A percentile compares a stretch with the other conserved stretches of the same genome.
Conservation (phyloP, 2,329 filamentous ascomycete genomes). For the Botrytis cinerea region DNA sequence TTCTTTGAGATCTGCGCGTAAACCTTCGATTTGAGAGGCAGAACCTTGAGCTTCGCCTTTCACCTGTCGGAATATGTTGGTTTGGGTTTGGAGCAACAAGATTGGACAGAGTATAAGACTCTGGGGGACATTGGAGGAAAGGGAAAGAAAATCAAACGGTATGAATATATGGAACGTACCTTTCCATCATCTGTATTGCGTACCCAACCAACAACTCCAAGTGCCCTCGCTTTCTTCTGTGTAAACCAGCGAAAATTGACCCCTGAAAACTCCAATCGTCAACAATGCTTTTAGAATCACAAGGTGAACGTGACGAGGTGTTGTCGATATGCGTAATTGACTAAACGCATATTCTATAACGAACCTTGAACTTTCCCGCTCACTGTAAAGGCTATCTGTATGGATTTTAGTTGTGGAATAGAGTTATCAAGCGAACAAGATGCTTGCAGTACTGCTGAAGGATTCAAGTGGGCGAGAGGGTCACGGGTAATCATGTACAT, state of each 20-base stretch:
- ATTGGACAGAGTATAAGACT: too few species aligned
- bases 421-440: background rate
- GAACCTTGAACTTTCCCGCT: constrained; percentile 17
- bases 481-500: background rate
- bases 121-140: background rate
- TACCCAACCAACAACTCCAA: constrained; percentile 61
- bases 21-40: constrained; percentile 62
- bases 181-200: constrained; percentile 59
- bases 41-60: constrained; percentile 85
- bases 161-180: constrained; percentile 41
- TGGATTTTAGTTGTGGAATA: background rate
- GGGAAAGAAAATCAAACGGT: background rate
- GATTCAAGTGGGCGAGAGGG: background rate
- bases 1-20: constrained; percentile 72
- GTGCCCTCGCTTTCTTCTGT: constrained; percentile 52
- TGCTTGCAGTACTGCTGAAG: background rate
- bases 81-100: background rate
- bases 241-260: constrained; percentile 50
- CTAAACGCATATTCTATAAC: background rate
- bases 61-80: constrained; percentile 56
- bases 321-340: rapidly evolving
- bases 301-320: background rate
- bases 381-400: constrained; percentile 17
- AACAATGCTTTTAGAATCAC: background rate
- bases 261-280: background rate